A percentile compares a stretch with the other conserved stretches of the same genome.
These are phyloP conservation scores for Maudiozyma humilis DNA, from an alignment of 1,139 yeast genomes.

Conservation along the genomic window DNA sequence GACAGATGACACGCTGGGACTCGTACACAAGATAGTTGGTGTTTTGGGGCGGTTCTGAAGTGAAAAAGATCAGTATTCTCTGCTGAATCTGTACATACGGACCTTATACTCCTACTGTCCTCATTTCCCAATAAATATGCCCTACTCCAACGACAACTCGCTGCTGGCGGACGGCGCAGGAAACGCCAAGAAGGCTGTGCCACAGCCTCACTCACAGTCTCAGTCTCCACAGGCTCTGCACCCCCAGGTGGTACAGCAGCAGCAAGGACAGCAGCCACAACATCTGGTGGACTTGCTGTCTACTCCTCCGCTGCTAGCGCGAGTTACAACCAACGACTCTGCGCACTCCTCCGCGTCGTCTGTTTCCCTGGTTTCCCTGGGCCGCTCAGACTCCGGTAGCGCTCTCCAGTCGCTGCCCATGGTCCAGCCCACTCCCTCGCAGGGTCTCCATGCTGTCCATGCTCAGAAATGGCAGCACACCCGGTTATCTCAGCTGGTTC, in stretches of 20 bases:
- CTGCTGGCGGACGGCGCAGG: background rate
- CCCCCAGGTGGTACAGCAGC: background rate
- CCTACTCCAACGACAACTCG: slow-evolving; percentile 1
- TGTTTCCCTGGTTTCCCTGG: background rate
- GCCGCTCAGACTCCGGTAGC: background rate
- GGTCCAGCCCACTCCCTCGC: slow-evolving; percentile 9
- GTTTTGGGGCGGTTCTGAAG: no score
- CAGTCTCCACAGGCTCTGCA: background rate
- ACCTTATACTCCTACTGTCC: no score
- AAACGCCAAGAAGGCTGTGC: background rate
- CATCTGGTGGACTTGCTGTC: slow-evolving; percentile 78
- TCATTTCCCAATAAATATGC: background rate
- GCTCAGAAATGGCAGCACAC: slow-evolving; percentile 62
- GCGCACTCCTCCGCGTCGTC: slow-evolving; percentile 5
- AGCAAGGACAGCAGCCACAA: slow-evolving; percentile 51
- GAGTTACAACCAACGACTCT: background rate
- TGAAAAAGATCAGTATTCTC: no score
- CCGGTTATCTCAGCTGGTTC: slow-evolving; percentile 64
- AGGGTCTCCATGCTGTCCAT: slow-evolving; percentile 22
- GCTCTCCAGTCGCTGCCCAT: slow-evolving; percentile 1
- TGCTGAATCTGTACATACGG: no score
- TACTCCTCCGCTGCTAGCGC: slow-evolving; percentile 61
- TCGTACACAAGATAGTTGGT: no score
- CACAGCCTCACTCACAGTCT: background rate
- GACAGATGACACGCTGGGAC: no score